Evolutionary conservation across 2,329 filamentous ascomycete genomes (phyloP).

Genomic region (Pleomassaria siparia): DNA sequence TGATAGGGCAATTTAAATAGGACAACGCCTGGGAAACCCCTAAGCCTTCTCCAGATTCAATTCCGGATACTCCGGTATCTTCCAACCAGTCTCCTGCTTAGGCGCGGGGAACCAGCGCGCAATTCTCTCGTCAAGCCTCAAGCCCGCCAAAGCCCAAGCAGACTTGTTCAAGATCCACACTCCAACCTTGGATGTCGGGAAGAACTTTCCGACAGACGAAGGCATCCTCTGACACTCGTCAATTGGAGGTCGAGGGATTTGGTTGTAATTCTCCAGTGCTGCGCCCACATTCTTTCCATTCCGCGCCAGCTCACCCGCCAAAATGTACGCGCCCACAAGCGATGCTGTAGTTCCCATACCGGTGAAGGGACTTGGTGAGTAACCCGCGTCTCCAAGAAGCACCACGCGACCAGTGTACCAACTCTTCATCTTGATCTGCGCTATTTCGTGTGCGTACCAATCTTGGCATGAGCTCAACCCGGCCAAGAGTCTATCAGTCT

Average conservation of each 20-base stretch:
- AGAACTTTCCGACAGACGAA: conserved; percentile 4
- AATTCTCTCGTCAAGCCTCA: conserved; percentile 40
- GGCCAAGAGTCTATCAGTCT: conserved; percentile 44
- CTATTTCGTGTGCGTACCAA: conserved; percentile 50
- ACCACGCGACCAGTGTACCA: conserved; percentile 52
- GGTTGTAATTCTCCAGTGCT: conserved; percentile 26
- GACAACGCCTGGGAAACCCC: too few relatives aligned
- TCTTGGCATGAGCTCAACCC: conserved; percentile 43
- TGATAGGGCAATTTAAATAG: too few relatives aligned
- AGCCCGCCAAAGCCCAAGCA: conserved; percentile 30
- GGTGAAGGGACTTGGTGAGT: conserved; percentile 49
- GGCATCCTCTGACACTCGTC: conserved; percentile 21
- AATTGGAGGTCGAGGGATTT: conserved; percentile 18
- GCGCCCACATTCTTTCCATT: conserved; percentile 12
- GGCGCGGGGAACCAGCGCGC: conserved; percentile 35
- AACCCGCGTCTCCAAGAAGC: conserved; percentile 57
- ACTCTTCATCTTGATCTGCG: conserved; percentile 46
- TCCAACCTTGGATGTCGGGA: conserved; percentile 35
- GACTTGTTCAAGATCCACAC: conserved; percentile 37
- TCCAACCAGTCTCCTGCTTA: conserved; percentile 35
- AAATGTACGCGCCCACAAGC: conserved; percentile 38
- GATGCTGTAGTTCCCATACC: conserved; percentile 56
- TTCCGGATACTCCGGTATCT: conserved; percentile 43
- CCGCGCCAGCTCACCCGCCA: conserved; percentile 17
- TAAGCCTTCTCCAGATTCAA: conserved; percentile 9